phyloP scores from a whole-genome alignment of 106 monocot genomes.

The Apostasia ramifera region DNA sequence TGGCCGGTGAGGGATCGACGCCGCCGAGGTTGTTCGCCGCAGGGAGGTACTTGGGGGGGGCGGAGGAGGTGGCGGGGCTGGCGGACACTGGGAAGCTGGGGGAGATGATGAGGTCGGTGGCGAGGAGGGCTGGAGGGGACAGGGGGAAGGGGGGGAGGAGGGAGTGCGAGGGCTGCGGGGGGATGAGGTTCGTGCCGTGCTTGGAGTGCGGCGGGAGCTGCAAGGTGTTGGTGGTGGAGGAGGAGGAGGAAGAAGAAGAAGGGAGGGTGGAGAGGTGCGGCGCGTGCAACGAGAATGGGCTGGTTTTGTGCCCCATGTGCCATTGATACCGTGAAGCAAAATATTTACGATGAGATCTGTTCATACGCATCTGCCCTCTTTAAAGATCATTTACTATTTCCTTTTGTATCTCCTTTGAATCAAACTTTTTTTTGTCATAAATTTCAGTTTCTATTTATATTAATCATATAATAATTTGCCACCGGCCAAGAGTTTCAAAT shows the following conservation, averaged over 20 bases:
- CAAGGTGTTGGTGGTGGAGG: constrained; percentile 59
- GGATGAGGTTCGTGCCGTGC: constrained; percentile 82
- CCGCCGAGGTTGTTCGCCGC: constrained; percentile 74
- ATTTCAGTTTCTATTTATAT: too few species aligned
- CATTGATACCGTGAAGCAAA: constrained; percentile 9
- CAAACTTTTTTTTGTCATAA: too few species aligned
- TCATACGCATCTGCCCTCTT: too few species aligned
- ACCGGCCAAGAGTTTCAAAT: too few species aligned
- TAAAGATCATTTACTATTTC: too few species aligned
- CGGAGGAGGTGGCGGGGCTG: constrained; percentile 55
- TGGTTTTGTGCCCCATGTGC: constrained; percentile 65
- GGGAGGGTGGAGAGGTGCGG: constrained; percentile 47
- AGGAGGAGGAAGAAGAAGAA: constrained; percentile 31
- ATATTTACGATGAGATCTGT: too few species aligned
- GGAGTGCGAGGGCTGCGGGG: constrained; percentile 76
- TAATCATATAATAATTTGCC: too few species aligned
- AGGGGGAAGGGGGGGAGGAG: constrained; percentile 18
- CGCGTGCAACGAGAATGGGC: constrained; percentile 89
- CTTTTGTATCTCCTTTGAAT: too few species aligned
- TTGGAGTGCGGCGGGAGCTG: constrained; percentile 76
- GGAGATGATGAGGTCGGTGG: constrained; percentile 61
- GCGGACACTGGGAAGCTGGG: constrained; percentile 65
- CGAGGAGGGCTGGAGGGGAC: constrained; percentile 9
- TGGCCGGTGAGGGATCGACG: constrained; percentile 41
- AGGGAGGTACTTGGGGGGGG: constrained; percentile 83